Evolutionary conservation across 1,139 yeast species (phyloP).

Genomic region (Yamadazyma dendronema): DNA sequence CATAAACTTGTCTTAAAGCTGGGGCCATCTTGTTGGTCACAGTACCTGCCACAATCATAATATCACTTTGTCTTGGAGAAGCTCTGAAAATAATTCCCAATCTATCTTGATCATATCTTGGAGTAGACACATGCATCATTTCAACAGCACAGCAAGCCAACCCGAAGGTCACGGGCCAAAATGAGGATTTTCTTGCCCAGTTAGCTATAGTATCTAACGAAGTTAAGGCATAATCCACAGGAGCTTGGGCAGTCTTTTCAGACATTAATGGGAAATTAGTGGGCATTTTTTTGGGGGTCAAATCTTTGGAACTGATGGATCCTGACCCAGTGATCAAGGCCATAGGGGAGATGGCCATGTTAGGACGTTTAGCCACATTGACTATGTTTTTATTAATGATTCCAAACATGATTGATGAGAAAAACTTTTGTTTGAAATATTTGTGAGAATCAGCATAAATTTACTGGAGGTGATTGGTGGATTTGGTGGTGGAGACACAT

Average conservation of each 20-base stretch:
- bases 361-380: conserved; percentile 11
- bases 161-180: conserved; percentile 94
- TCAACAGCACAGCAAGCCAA: conserved; percentile 93
- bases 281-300: conserved; percentile 42
- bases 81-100: conserved; percentile 93
- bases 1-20: conserved; percentile 88
- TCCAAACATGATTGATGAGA: conserved; percentile 9
- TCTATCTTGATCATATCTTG: conserved; percentile 91
- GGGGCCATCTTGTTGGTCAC: conserved; percentile 94
- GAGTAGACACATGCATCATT: conserved; percentile 94
- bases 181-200: conserved; percentile 91
- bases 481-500: conserved; percentile 6
- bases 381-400: conserved; percentile 9
- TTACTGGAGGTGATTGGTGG: conserved; percentile 16
- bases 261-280: conserved; percentile 48
- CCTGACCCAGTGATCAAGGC: conserved; percentile 16
- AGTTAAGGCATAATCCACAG: conserved; percentile 82
- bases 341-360: conserved; percentile 10
- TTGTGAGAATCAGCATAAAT: conserved; percentile 17
- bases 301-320: conserved; percentile 40
- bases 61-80: conserved; percentile 90
- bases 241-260: conserved; percentile 43
- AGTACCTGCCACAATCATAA: conserved; percentile 92
- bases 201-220: conserved; percentile 79
- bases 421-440: conserved; percentile 9